phyloP scores from a whole-genome alignment of 2,329 filamentous ascomycete genomes.

The Pseudogymnoascus sp. region DNA sequence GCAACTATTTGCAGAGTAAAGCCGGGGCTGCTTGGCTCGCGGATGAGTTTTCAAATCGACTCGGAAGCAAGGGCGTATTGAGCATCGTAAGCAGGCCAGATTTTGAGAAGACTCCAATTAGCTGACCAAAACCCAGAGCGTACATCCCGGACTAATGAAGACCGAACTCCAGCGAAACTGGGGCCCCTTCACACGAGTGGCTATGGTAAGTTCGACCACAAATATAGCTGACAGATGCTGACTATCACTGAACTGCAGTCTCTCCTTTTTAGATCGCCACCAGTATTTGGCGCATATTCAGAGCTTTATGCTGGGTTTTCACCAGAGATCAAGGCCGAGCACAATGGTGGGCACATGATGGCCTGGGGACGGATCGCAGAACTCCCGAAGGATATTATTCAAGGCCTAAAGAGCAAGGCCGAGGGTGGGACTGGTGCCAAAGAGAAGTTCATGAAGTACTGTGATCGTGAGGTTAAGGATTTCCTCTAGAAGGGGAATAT shows the following conservation, averaged over 20 bases:
- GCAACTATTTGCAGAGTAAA: constrained; percentile 34
- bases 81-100: constrained; percentile 27
- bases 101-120: neutral
- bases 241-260: constrained; percentile 14
- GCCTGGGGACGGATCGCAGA: constrained; percentile 37
- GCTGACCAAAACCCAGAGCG: constrained; percentile 19
- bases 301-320: constrained; percentile 34
- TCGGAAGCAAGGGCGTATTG: constrained; percentile 30
- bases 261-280: constrained; percentile 24
- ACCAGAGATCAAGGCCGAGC: constrained; percentile 27
- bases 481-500: constrained; percentile 18
- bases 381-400: constrained; percentile 20
- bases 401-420: constrained; percentile 22
- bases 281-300: constrained; percentile 33
- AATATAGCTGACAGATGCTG: neutral
- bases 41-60: constrained; percentile 26
- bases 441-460: constrained; percentile 33
- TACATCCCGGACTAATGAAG: constrained; percentile 39
- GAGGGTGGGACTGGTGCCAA: constrained; percentile 29
- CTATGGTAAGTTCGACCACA: constrained; percentile 20
- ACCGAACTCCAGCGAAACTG: constrained; percentile 33
- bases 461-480: constrained; percentile 27
- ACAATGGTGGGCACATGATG: constrained; percentile 36
- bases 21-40: constrained; percentile 30
- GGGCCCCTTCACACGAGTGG: constrained; percentile 6